These are phyloP conservation scores for Uronychia setigera DNA, from an alignment of 73 alveolate genomes.

Conservation along the genomic window DNA sequence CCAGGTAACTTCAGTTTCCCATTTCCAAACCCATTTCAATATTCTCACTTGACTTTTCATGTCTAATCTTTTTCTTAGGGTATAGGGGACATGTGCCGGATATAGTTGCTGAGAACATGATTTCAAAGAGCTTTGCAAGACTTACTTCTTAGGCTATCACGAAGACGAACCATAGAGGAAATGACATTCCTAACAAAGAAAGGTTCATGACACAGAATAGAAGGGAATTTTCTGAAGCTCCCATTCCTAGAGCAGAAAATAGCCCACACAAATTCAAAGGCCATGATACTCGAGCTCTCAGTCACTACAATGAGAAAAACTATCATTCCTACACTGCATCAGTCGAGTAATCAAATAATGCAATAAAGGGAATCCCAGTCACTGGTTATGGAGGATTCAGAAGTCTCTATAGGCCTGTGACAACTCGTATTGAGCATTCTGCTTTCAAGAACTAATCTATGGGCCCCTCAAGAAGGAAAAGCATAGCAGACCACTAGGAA, in stretches of 20 bases:
- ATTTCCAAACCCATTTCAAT: no score
- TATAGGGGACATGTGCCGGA: slow-evolving; percentile 61
- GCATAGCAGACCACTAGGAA: background rate
- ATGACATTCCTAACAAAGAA: slow-evolving; percentile 21
- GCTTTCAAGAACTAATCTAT: background rate
- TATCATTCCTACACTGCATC: background rate
- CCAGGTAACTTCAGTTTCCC: slow-evolving; percentile 62
- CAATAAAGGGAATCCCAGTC: slow-evolving; percentile 17
- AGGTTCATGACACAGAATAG: slow-evolving; percentile 23
- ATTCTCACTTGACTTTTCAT: no score
- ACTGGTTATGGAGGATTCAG: slow-evolving; percentile 49
- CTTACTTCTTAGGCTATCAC: slow-evolving; percentile 46
- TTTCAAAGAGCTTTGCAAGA: slow-evolving; percentile 54
- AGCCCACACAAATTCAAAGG: slow-evolving; percentile 1
- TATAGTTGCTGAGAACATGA: slow-evolving; percentile 36
- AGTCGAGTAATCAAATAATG: background rate
- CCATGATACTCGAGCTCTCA: slow-evolving; percentile 14
- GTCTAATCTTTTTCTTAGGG: slow-evolving; percentile 31
- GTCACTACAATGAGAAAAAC: background rate
- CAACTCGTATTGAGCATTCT: slow-evolving; percentile 24
- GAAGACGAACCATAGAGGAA: slow-evolving; percentile 34
- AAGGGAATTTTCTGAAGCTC: slow-evolving; percentile 23
- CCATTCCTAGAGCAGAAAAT: slow-evolving; percentile 13
- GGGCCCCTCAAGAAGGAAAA: background rate
- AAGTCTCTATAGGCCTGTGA: slow-evolving; percentile 29